Evolutionary conservation across 2,329 filamentous ascomycete species (phyloP), one percentile per base, ranked within the genome.

Genomic region (Aspergillus fijiensis): DNA sequence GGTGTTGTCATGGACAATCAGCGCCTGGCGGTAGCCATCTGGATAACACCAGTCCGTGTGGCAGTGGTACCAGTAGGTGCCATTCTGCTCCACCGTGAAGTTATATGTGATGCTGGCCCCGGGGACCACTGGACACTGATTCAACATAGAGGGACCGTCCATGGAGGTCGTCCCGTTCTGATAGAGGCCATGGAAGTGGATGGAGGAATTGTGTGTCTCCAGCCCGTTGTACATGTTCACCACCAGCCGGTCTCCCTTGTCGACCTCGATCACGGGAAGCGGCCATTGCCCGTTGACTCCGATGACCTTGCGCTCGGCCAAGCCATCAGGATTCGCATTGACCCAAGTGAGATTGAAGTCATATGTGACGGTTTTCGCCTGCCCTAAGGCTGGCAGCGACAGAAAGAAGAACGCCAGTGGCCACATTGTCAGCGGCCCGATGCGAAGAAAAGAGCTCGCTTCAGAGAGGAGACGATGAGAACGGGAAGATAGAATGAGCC

Each of bases 141-240:
- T 87, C 4, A 90, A 81, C 31, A 84, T 87, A 0, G 85, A 80
- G 2, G 88, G 84, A 0, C 90, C 90, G 67, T 93, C 90, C 87
- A 91, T 90, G 60, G 82, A 82, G 60, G 86, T 90, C 0, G 89
- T 90, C 10, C 88, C 89, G 65, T 90, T 90, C 70, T 92, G 89
- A 69, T 86, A 91, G 63, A 94, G 81, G n/a, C 90, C 90, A 66
- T 93, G 90, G 73, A 90, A 93, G 70, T 93, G 90, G 4, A 93
- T 79, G 48, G 82, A 84, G 10, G 87, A 89, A 16, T 82, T 84
- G 65, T 83, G 73, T 64, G 91, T 90, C 14, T 79, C 77, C 0
- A 89, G 84, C 25, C 83, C 80, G 67, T 94, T 94, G 65, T 85
- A 77, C 51, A 92, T 80, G 29, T 89, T 85, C 49, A 92, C 84